phyloP scores from a whole-genome alignment of 2,329 filamentous ascomycete species.

The Tetracladium maxilliforme region DNA sequence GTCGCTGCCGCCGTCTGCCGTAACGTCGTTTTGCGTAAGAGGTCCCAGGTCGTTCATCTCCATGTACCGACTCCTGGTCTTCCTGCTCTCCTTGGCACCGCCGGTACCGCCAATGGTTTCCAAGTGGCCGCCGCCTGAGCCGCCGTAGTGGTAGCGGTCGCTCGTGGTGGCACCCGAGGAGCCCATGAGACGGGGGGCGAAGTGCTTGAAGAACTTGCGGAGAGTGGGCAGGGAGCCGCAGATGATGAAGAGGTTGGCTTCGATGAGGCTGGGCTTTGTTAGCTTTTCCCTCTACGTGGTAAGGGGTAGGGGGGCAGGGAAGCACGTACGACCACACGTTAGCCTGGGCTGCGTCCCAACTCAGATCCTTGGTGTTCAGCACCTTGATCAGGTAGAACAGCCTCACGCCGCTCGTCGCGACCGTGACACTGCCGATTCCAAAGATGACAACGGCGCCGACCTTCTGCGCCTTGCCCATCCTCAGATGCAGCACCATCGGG shows the following conservation, averaged over 20 bases:
- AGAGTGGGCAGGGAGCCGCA: conserved; percentile 24
- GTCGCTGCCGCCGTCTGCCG: too few species aligned
- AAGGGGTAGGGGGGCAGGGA: not conserved
- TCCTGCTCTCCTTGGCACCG: too few species aligned
- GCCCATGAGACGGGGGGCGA: conserved; percentile 17
- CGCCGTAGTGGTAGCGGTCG: conserved; percentile 3
- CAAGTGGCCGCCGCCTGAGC: not conserved
- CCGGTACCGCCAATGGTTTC: too few species aligned
- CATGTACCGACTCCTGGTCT: not conserved
- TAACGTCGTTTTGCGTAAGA: conserved; percentile 1
- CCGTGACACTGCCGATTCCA: conserved; percentile 22
- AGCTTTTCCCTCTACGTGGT: not conserved
- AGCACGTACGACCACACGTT: conserved; percentile 15
- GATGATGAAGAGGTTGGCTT: conserved; percentile 23
- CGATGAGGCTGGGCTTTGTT: conserved; percentile 14
- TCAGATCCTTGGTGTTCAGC: conserved; percentile 11
- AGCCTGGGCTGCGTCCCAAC: conserved; percentile 14
- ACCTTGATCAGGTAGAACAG: conserved; percentile 12
- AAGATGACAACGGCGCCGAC: conserved; percentile 26
- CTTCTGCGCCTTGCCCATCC: conserved; percentile 29
- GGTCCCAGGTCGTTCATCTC: not conserved
- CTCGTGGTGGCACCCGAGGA: not conserved
- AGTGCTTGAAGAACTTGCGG: conserved; percentile 21
- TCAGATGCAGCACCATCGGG: conserved; percentile 25
- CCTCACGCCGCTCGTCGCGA: conserved; percentile 17